Base-by-base conservation (phyloP, 768 basidiomycete species). In the Ephemerocybe angulata region DNA sequence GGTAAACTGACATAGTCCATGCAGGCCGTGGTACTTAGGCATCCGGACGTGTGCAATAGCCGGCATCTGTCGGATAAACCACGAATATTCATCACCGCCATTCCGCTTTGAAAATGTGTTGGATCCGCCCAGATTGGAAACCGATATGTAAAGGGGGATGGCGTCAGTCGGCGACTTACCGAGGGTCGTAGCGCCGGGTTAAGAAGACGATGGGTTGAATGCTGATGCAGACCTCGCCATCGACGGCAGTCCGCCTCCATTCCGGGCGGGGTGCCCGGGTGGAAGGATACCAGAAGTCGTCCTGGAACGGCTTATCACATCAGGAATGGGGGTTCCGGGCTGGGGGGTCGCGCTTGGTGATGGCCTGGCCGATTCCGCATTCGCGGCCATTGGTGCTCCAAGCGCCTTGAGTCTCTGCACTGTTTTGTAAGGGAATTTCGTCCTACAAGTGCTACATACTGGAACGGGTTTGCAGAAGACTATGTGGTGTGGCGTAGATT, bases 401-500 rank as follows among this genome's bases (percentile, higher is more conserved):
- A 79, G 78, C 30, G 86, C 81, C 58, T 87, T 88, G 44, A 93
- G 78, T 13, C 92, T 85, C 68, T 89, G 87, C 8, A 96, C 80
- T 2, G 91, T 91, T 66, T 95, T 93, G 68, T 94, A 86, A 3
- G 94, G 94, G 77, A 98, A 98, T 68, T 94, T 94, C 24, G 94
- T 95, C 61, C 92, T 84, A 75, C 95, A 97, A 17, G 95, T 96
- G 3, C 90, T 89, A 64, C 94, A 97, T 37, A 96, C 92, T 0
- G 95, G 92, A 15, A 93, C 83, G 2, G 95, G 95, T 62, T 90
- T 84, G 64, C 95, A 97, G 69, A 96, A 97, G 63, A 97, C 95
- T 97, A 62, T 38, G 30, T 22, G 22, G 40, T 28, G 21, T 50
- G 35, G 49, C 29, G 54, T 22, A 4, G 28, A 31, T 41, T 24